phyloP scores from a whole-genome alignment of 2,329 filamentous ascomycete genomes.

The Didymella keratinophila region DNA sequence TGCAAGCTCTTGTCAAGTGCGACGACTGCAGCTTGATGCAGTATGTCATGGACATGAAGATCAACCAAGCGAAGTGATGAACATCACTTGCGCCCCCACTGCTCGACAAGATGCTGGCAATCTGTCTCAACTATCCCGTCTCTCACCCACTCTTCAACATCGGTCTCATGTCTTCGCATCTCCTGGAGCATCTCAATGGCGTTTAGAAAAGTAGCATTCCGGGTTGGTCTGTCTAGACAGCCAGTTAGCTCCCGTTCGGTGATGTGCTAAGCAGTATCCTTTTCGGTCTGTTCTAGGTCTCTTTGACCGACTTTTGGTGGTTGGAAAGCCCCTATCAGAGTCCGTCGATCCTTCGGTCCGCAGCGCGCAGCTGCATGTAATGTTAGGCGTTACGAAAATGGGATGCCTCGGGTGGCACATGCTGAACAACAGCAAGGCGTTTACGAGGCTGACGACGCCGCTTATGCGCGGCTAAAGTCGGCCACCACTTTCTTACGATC shows the following conservation, averaged over 20 bases:
- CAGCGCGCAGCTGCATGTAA: slow-evolving; percentile 20
- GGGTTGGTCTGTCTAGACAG: slow-evolving; percentile 22
- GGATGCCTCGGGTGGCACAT: slow-evolving; percentile 15
- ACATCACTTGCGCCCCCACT: neutral
- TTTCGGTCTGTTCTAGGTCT: slow-evolving; percentile 5
- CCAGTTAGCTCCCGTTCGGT: slow-evolving; percentile 21
- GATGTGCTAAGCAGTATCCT: slow-evolving; percentile 3
- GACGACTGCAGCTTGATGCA: slow-evolving; percentile 57
- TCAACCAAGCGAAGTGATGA: slow-evolving; percentile 39
- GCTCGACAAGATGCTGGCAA: slow-evolving; percentile 23
- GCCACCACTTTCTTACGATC: neutral
- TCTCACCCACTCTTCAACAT: slow-evolving; percentile 11
- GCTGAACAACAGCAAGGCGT: slow-evolving; percentile 25
- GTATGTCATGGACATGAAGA: slow-evolving; percentile 53
- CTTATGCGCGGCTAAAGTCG: slow-evolving; percentile 13
- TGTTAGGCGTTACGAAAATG: slow-evolving; percentile 21
- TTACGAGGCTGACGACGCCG: slow-evolving; percentile 8
- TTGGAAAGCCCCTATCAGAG: neutral
- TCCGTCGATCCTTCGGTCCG: slow-evolving; percentile 2
- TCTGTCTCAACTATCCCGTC: slow-evolving; percentile 6
- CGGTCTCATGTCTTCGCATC: neutral
- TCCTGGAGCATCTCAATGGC: slow-evolving; percentile 27
- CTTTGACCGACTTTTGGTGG: slow-evolving; percentile 6
- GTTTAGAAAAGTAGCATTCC: slow-evolving; percentile 25
- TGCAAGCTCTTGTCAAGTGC: slow-evolving; percentile 56